Base-by-base conservation (phyloP, 2,329 filamentous ascomycete genomes). In the Helotiales sp. region DNA sequence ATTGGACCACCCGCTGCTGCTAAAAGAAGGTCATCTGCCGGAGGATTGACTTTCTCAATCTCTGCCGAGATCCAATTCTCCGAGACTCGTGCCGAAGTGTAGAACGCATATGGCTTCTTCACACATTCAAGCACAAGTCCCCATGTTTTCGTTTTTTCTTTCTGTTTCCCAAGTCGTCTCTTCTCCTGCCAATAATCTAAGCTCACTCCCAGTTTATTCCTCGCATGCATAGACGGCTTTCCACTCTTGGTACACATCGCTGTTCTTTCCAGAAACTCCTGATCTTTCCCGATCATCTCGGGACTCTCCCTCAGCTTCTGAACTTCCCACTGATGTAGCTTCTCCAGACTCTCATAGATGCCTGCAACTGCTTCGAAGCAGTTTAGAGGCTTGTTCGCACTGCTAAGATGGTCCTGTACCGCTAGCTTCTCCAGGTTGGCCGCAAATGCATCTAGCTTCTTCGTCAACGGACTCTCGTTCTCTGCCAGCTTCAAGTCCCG, bases 301-400 rank as follows among this genome's bases (percentile, higher is more conserved):
- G 76, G 73, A 13, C 82, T 79, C 57, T 80, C 77, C 9, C 79
- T 79, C 29, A 86, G 71, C 61, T 77, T 81, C 55, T 82, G 78
- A 59, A 87, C 75, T 69, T 95, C 90, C 78, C 89, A 88, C 46
- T 84, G 77, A 67, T 89, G 85, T n/a, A 96, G 75, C 64, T 80
- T 85, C 58, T 81, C 78, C 59, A 95, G 75, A 67, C 88, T 90
- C 56, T 81, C 81, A 70, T 88, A 90, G 5, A 96, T 78, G 2
- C 89, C 89, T 3, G 84, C 85, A 44, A 93, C 78, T 0, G 90
- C 90, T 69, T 91, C 88, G 69, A 90, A 89, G 70, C 90, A 90
- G 66, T 90, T 90, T 7, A 93, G 78, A 44, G 40, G 40, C 5
- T 82, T 82, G 1, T 85, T 85, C 29, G 81, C 77, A 22, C 84